These are phyloP conservation scores for Hanseniaspora singularis DNA, from an alignment of 805 yeast genomes.

Conservation along the genomic window DNA sequence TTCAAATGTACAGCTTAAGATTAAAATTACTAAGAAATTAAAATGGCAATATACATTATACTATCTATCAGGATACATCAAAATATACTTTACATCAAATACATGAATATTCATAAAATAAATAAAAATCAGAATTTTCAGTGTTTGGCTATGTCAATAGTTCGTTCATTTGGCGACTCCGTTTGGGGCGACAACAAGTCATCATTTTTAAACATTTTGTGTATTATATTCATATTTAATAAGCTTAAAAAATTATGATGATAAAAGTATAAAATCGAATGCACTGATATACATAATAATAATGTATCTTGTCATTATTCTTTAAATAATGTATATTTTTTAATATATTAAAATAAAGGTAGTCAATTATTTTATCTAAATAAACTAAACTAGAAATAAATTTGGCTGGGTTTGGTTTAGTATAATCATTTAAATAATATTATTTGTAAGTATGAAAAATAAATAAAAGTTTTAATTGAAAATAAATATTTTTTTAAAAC, in stretches of 20 bases:
- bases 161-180: constrained; percentile 26
- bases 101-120: constrained; percentile 1
- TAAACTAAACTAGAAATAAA: no score
- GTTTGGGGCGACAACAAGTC: constrained; percentile 35
- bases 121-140: constrained; percentile 29
- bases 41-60: neutral
- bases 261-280: neutral
- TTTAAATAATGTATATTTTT: no score
- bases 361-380: no score
- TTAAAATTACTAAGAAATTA: neutral
- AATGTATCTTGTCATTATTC: neutral
- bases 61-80: constrained; percentile 8
- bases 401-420: no score
- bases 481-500: no score
- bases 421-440: no score
- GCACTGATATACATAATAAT: neutral
- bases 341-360: no score
- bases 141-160: constrained; percentile 30
- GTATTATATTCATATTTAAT: no score
- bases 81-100: neutral
- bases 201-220: constrained; percentile 22
- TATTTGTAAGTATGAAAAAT: no score
- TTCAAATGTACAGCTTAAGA: no score
- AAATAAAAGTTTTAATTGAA: no score
- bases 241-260: no score